Evolutionary conservation across 495 filamentous ascomycete species (phyloP), one percentile per base, ranked within the genome.

Genomic region (Letharia lupina): DNA sequence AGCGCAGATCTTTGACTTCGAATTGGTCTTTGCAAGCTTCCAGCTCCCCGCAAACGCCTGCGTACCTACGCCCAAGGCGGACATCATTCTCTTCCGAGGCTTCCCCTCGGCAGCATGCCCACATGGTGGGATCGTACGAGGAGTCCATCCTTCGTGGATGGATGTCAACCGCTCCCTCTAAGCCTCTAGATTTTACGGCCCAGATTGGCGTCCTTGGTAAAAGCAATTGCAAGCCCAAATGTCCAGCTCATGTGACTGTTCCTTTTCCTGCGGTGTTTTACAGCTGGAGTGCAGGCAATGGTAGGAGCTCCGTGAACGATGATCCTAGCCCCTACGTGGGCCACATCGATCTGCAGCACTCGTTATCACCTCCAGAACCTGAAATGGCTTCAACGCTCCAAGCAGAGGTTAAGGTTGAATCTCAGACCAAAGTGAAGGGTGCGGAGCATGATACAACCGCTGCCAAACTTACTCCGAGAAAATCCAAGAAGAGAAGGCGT

Each of bases 241-340:
- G 95, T 73, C 94, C 94, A 4, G 81, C 92, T 12, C 94, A 99
- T 76, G 89, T 96, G 60, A 92, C 90, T 2, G 80, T 99, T 9
- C 90, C 93, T 3, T 99, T 98, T 73, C 94, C 92, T 10, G 95
- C 93, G 18, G 94, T 98, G 12, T 99, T 96, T 69, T 99, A 98
- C 77, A 94, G 89, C 76, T 96, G 96, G 74, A 86, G 79, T 56
- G 87, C 85, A 35, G 83, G 83, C 9, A 78, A 78, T 68, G 86
- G 84, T 20, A 82, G 83, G 11, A 65, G 35, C 39, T 83, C 80
- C 58, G 77, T 81, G 35, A 88, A 95, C 65, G 90, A 95, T 70
- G 90, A 88, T 13, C 94, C 94, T 40, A 97, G 93, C 75, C 94
- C 94, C 0, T 99, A 99, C 72, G 95, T 98, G 16, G 94, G 95